phyloP scores from a whole-genome alignment of 192 early-diverging fungal species.

The Coemansia sp. region DNA sequence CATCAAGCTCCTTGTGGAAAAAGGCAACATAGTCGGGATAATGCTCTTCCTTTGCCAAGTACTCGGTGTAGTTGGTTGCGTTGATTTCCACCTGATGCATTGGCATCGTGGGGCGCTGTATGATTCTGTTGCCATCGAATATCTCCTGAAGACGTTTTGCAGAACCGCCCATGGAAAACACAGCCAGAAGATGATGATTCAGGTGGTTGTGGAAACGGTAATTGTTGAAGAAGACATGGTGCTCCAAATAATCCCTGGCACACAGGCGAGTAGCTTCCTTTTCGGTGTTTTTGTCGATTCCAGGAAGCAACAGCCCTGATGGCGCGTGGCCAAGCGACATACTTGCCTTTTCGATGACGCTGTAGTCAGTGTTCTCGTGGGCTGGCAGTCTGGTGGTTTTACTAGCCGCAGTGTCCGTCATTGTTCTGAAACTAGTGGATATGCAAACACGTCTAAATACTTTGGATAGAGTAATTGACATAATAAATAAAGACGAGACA shows the following conservation, averaged over 20 bases:
- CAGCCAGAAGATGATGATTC: slow-evolving; percentile 59
- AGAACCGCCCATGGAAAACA: slow-evolving; percentile 56
- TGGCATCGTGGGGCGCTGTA: slow-evolving; percentile 27
- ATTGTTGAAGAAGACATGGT: slow-evolving; percentile 60
- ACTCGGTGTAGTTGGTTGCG: slow-evolving; percentile 29
- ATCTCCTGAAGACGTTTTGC: slow-evolving; percentile 54
- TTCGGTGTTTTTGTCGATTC: slow-evolving; percentile 45
- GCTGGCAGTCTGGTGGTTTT: not conserved
- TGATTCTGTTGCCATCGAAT: slow-evolving; percentile 46
- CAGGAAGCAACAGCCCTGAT: slow-evolving; percentile 35
- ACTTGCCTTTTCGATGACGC: slow-evolving; percentile 24
- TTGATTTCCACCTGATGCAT: slow-evolving; percentile 34
- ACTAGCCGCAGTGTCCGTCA: not conserved
- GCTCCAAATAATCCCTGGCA: slow-evolving; percentile 50
- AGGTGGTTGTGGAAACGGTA: slow-evolving; percentile 61
- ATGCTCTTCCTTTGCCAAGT: slow-evolving; percentile 37
- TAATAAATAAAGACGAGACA: not conserved
- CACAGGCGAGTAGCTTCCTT: slow-evolving; percentile 50
- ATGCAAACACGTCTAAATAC: not conserved
- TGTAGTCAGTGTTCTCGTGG: slow-evolving; percentile 31
- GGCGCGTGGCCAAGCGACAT: slow-evolving; percentile 36
- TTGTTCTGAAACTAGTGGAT: not conserved
- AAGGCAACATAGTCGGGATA: slow-evolving; percentile 56
- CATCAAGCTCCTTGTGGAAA: slow-evolving; percentile 52
- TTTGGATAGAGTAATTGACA: not conserved